Percentiles rank a stretch among this genome's conserved stretches.
phyloP scores from a whole-genome alignment of 257 asterid genomes.

The Solanum sejunctum region DNA sequence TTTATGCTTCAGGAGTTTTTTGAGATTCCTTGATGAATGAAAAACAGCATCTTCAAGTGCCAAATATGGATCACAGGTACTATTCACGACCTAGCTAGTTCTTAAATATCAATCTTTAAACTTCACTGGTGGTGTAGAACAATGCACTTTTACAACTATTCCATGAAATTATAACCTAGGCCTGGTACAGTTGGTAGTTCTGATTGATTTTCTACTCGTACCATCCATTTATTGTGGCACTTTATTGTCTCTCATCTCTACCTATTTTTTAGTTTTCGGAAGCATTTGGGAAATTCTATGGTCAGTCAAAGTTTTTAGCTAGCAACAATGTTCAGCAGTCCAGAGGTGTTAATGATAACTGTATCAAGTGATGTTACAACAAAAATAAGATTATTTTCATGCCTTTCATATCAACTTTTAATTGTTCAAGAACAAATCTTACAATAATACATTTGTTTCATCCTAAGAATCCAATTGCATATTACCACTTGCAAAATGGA shows the following conservation, averaged over 20 bases:
- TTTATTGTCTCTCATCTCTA: neutral
- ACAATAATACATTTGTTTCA: neutral
- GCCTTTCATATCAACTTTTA: neutral
- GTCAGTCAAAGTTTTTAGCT: conserved; percentile 58
- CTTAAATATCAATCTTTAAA: neutral
- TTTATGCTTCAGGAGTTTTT: conserved; percentile 57
- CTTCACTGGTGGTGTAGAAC: neutral
- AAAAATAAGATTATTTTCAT: neutral
- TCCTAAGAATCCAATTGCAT: conserved; percentile 35
- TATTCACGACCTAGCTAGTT: neutral
- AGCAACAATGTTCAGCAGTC: conserved; percentile 56
- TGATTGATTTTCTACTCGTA: neutral
- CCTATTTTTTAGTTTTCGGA: conserved; percentile 50
- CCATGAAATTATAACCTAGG: neutral
- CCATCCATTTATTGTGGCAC: neutral
- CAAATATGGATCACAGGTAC: conserved; percentile 85
- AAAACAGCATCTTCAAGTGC: conserved; percentile 44
- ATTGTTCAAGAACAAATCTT: neutral
- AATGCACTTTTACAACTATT: neutral
- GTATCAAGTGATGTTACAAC: conserved; percentile 49
- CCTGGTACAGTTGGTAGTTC: neutral
- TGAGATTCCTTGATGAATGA: conserved; percentile 76
- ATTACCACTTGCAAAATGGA: conserved; percentile 46
- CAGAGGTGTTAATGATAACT: conserved; percentile 62
- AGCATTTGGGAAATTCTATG: conserved; percentile 75